Percentiles rank a stretch among this genome's conserved stretches.
Conservation (phyloP, 1,139 yeast genomes). For the Hyphopichia pseudoburtonii region DNA sequence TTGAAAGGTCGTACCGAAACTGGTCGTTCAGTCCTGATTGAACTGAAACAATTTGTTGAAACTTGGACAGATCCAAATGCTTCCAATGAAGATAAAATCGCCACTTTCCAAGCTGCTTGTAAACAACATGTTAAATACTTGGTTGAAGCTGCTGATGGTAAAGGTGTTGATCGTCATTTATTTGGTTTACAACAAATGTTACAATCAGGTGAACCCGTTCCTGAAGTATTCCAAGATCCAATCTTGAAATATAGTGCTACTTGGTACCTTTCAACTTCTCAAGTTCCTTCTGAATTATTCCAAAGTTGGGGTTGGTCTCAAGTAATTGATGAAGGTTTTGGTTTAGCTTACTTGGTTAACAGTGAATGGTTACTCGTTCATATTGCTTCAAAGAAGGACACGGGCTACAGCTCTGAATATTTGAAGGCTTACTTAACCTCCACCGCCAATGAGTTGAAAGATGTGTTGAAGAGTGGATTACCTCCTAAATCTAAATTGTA, state of each 20-base stretch:
- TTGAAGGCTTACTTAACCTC: conserved; percentile 70
- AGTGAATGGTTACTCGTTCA: conserved; percentile 84
- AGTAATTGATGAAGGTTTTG: conserved; percentile 91
- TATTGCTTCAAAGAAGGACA: conserved; percentile 72
- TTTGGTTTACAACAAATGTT: conserved; percentile 83
- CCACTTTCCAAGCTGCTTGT: conserved; percentile 71
- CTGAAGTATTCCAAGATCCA: conserved; percentile 76
- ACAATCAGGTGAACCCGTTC: conserved; percentile 57
- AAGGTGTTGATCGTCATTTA: conserved; percentile 92
- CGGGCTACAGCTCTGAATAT: conserved; percentile 65
- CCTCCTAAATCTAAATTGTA: conserved; percentile 39
- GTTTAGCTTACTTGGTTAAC: conserved; percentile 91
- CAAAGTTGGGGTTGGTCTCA: conserved; percentile 98
- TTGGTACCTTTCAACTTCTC: conserved; percentile 90
- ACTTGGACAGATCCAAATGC: conserved; percentile 69
- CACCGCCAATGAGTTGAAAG: conserved; percentile 81
- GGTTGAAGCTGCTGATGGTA: conserved; percentile 78
- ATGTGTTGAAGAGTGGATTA: conserved; percentile 48
- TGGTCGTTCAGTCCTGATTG: conserved; percentile 82
- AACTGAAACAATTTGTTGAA: conserved; percentile 69
- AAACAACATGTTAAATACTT: conserved; percentile 75
- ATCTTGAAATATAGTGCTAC: conserved; percentile 70
- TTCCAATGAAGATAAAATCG: conserved; percentile 57
- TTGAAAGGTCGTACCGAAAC: conserved; percentile 96
- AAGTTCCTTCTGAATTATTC: conserved; percentile 82